These are phyloP conservation scores for Senecio squalidus DNA, from an alignment of 140 eudicot genomes.

Conservation along the genomic window DNA sequence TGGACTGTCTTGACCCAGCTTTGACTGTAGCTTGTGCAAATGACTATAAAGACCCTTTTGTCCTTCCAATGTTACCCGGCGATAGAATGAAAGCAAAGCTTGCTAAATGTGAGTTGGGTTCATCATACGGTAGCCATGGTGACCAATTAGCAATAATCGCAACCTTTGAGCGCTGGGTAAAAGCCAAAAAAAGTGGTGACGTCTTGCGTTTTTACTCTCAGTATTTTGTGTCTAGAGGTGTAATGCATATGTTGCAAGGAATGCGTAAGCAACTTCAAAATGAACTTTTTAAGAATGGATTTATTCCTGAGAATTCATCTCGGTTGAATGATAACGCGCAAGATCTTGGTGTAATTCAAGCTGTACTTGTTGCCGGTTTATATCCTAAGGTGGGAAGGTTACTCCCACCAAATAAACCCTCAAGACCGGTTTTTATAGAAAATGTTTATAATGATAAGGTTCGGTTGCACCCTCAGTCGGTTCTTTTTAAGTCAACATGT, in stretches of 20 bases:
- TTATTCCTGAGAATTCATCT: conserved; percentile 47
- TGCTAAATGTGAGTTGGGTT: conserved; percentile 70
- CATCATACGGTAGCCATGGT: conserved; percentile 69
- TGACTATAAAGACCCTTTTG: conserved; percentile 73
- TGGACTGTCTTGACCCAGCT: conserved; percentile 97
- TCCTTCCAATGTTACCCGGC: conserved; percentile 64
- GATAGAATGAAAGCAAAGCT: conserved; percentile 56
- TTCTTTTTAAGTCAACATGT: conserved; percentile 29
- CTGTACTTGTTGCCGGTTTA: conserved; percentile 81
- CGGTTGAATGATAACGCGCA: conserved; percentile 47
- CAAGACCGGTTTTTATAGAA: conserved; percentile 43
- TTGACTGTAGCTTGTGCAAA: conserved; percentile 91
- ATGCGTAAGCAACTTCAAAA: conserved; percentile 75
- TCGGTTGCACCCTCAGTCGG: conserved; percentile 59
- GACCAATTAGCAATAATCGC: conserved; percentile 87
- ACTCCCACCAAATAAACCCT: conserved; percentile 37
- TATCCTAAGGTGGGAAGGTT: conserved; percentile 90
- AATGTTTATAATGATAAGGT: conserved; percentile 58
- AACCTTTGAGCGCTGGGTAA: conserved; percentile 90
- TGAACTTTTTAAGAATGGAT: conserved; percentile 56
- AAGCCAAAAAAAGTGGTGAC: conserved; percentile 63
- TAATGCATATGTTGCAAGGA: conserved; percentile 66
- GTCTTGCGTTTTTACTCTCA: conserved; percentile 62
- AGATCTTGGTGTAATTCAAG: conserved; percentile 74
- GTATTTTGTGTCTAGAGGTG: conserved; percentile 59